phyloP scores from a whole-genome alignment of 768 basidiomycete genomes.

The Boletus rex-veris region DNA sequence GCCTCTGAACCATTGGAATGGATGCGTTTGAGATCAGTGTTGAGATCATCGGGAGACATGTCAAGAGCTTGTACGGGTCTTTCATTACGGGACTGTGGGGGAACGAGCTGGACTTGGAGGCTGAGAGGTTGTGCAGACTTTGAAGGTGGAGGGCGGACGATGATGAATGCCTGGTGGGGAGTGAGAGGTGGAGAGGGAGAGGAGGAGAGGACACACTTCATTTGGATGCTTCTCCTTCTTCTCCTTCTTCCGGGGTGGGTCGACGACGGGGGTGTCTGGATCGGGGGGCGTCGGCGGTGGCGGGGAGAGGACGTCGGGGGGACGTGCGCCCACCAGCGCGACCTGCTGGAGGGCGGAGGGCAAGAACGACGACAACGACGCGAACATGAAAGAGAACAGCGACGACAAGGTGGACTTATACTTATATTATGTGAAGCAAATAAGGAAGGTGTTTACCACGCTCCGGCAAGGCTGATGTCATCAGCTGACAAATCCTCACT shows the following conservation, averaged over 20 bases:
- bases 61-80: conserved; percentile 47
- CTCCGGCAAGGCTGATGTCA: background rate
- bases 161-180: conserved; percentile 71
- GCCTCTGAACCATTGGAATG: conserved; percentile 51
- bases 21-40: conserved; percentile 28
- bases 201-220: conserved; percentile 39
- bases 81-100: conserved; percentile 45
- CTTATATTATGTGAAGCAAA: background rate
- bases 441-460: conserved; percentile 15
- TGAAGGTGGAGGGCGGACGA: conserved; percentile 87
- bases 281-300: conserved; percentile 6
- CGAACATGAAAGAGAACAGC: conserved; percentile 40
- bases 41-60: conserved; percentile 28
- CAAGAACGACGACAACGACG: conserved; percentile 48
- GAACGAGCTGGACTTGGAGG: conserved; percentile 88
- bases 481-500: background rate
- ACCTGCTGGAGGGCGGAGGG: conserved; percentile 48
- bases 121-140: conserved; percentile 85
- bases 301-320: conserved; percentile 18
- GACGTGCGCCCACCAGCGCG: conserved; percentile 17
- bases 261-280: conserved; percentile 19
- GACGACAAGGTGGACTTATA: conserved; percentile 12
- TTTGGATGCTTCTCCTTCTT: conserved; percentile 35
- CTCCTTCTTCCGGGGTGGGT: conserved; percentile 44
- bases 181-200: conserved; percentile 7